Evolutionary conservation across 116 monocot species (phyloP).

Genomic region (Posidonia oceanica): DNA sequence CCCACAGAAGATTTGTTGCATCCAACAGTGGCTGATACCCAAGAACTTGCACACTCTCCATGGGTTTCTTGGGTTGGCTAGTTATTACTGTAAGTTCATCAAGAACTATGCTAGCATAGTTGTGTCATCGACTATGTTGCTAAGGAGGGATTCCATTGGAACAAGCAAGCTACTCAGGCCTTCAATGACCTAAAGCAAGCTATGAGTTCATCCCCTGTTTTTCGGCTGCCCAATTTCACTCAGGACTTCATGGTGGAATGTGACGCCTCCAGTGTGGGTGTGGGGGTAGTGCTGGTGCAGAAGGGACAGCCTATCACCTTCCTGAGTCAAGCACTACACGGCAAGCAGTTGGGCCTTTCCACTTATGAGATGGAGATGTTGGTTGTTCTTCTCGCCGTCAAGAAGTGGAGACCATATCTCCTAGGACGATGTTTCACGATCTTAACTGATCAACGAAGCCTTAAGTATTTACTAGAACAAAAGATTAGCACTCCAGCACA

Average conservation of each 20-base stretch:
- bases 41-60: accelerated
- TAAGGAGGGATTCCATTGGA: neutral
- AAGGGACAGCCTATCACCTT: too few relatives aligned
- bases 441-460: neutral
- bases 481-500: neutral
- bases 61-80: neutral
- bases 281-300: neutral
- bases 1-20: neutral
- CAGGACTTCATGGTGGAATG: neutral
- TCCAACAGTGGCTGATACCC: neutral
- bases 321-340: too few relatives aligned
- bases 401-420: neutral
- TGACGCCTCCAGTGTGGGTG: neutral
- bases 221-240: neutral
- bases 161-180: neutral
- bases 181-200: neutral
- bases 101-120: accelerated
- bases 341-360: too few relatives aligned
- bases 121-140: too few relatives aligned
- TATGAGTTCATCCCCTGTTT: neutral
- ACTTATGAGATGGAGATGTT: neutral
- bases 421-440: neutral
- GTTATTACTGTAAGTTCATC: neutral
- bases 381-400: neutral
- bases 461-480: neutral